phyloP scores from a whole-genome alignment of 2,329 filamentous ascomycete genomes.

The Teratosphaeria zuluensis region DNA sequence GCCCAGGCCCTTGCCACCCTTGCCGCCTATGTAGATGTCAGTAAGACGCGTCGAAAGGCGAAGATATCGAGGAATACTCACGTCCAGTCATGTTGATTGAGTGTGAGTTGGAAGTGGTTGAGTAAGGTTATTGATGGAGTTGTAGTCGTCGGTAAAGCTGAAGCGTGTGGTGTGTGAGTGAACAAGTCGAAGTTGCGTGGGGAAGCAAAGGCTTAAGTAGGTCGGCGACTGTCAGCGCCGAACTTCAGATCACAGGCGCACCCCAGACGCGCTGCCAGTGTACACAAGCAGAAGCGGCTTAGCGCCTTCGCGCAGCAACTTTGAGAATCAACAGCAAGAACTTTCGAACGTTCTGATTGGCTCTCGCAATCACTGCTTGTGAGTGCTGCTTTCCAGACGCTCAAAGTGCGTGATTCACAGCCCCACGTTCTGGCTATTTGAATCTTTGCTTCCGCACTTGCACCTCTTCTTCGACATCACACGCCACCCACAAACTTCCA shows the following conservation, averaged over 20 bases:
- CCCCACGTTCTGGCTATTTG: not conserved
- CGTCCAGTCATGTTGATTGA: slow-evolving; percentile 43
- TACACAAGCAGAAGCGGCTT: not conserved
- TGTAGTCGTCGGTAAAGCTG: slow-evolving; percentile 14
- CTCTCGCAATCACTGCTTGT: not conserved
- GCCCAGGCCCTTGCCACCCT: slow-evolving; percentile 95
- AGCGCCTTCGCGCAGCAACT: not conserved
- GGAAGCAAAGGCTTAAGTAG: not conserved
- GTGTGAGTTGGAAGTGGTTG: slow-evolving; percentile 9
- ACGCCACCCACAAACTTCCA: slow-evolving; percentile 2
- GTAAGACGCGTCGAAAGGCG: slow-evolving; percentile 5
- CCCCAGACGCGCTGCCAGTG: not conserved
- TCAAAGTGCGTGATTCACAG: not conserved
- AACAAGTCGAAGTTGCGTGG: slow-evolving; percentile 11
- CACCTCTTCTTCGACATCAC: not conserved
- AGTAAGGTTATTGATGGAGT: slow-evolving; percentile 17
- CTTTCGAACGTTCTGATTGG: not conserved
- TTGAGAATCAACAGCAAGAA: not conserved
- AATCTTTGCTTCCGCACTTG: not conserved
- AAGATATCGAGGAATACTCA: slow-evolving; percentile 27
- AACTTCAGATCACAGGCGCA: not conserved
- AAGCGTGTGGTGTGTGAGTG: slow-evolving; percentile 11
- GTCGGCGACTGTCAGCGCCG: not conserved
- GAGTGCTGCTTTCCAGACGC: slow-evolving; percentile 1
- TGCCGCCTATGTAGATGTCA: slow-evolving; percentile 51